Evolutionary conservation across 164 flowering plant species (phyloP).

Genomic region (Annona squamosa): DNA sequence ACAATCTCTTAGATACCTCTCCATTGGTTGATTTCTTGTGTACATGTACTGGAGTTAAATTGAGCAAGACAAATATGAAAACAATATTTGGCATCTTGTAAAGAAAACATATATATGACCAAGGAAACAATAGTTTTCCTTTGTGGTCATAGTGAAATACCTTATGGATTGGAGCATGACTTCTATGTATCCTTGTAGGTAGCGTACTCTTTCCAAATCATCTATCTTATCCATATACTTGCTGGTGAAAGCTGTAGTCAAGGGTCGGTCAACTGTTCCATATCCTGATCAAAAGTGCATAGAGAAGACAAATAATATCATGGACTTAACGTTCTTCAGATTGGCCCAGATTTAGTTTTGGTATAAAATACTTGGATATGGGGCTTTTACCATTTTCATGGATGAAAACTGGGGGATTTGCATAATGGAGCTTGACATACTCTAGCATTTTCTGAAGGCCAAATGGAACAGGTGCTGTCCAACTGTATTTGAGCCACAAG

Average conservation of each 20-base stretch:
- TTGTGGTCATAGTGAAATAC: not conserved
- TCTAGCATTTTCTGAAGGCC: constrained; percentile 5
- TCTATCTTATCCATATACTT: not conserved
- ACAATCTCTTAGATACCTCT: too few relatives aligned
- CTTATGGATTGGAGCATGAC: constrained; percentile 10
- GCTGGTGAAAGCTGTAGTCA: not conserved
- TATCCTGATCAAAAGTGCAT: not conserved
- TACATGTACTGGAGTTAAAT: too few relatives aligned
- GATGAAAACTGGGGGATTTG: constrained; percentile 1
- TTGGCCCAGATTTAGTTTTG: too few relatives aligned
- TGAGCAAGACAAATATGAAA: too few relatives aligned
- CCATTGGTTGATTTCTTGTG: too few relatives aligned
- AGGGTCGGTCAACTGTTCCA: not conserved
- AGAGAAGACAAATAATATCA: not conserved
- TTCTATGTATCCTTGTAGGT: constrained; percentile 3
- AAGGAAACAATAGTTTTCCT: too few relatives aligned
- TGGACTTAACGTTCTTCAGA: not conserved
- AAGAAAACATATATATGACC: too few relatives aligned
- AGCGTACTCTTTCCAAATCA: constrained; percentile 5
- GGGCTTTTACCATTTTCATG: constrained; percentile 11
- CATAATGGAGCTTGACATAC: constrained; percentile 4
- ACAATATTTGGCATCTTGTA: too few relatives aligned
- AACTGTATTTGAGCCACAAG: not conserved
- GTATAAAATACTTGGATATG: not conserved
- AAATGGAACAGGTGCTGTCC: not conserved